phyloP scores from a whole-genome alignment of 352 stramenopile genomes.

The Elongisporangium senticosum region DNA sequence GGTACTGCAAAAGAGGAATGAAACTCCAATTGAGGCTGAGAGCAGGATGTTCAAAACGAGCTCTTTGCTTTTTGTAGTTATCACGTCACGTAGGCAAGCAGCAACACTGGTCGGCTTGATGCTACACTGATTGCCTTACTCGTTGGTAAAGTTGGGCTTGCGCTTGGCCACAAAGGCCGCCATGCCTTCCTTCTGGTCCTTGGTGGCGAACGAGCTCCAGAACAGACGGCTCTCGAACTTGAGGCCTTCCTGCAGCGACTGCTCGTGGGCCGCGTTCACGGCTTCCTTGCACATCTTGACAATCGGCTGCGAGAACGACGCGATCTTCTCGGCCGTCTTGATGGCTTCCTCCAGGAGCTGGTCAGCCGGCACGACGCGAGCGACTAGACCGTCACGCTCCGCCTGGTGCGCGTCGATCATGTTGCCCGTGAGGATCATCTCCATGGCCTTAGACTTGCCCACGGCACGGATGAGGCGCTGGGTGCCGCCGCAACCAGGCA shows the following conservation, averaged over 20 bases:
- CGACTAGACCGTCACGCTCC: conserved; percentile 90
- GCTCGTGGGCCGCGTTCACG: conserved; percentile 91
- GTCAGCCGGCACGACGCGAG: conserved; percentile 90
- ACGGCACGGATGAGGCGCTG: conserved; percentile 96
- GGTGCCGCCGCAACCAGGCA: conserved; percentile 95
- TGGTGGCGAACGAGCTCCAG: conserved; percentile 96
- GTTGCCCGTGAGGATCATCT: conserved; percentile 98
- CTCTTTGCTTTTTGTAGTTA: too few relatives aligned
- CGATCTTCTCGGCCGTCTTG: conserved; percentile 96
- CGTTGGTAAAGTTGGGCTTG: conserved; percentile 92
- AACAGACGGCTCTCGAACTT: conserved; percentile 98
- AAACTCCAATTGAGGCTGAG: too few relatives aligned
- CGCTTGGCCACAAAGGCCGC: conserved; percentile 97
- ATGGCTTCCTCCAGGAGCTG: conserved; percentile 92
- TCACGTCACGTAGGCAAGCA: too few relatives aligned
- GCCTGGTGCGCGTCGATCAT: conserved; percentile 95
- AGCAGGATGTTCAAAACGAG: too few relatives aligned
- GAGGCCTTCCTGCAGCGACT: conserved; percentile 92
- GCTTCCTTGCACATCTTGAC: conserved; percentile 97
- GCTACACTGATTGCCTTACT: conserved; percentile 45
- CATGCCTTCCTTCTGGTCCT: conserved; percentile 95
- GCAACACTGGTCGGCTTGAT: too few relatives aligned
- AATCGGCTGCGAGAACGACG: conserved; percentile 92
- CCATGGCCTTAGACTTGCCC: conserved; percentile 98
- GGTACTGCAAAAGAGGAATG: too few relatives aligned